These are phyloP conservation scores for Fistulinella prunicolor DNA, from an alignment of 768 basidiomycete species.

Conservation along the genomic window DNA sequence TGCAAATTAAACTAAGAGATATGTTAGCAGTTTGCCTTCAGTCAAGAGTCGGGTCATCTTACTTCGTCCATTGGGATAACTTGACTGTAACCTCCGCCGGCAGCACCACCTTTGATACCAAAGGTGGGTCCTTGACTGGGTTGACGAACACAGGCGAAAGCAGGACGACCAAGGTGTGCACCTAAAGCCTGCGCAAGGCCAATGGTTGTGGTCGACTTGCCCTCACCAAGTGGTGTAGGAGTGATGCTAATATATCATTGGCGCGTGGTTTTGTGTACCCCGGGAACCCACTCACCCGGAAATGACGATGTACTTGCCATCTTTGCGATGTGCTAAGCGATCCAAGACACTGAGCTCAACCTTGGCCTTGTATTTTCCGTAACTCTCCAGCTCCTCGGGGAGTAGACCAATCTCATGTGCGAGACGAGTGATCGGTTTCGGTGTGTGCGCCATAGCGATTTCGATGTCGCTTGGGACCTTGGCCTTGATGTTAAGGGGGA, in stretches of 20 bases:
- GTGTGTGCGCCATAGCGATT: slow-evolving; percentile 91
- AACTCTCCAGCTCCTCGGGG: slow-evolving; percentile 85
- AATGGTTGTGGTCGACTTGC: slow-evolving; percentile 97
- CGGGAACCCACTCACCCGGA: slow-evolving; percentile 59
- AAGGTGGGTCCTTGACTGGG: slow-evolving; percentile 99
- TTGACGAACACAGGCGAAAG: slow-evolving; percentile 96
- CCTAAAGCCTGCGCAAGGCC: slow-evolving; percentile 95
- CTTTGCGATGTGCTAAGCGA: slow-evolving; percentile 76
- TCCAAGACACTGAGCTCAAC: slow-evolving; percentile 88
- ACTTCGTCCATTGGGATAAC: slow-evolving; percentile 99
- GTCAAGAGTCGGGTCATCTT: slow-evolving; percentile 7
- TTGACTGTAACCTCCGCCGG: slow-evolving; percentile 97
- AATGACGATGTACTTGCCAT: slow-evolving; percentile 96
- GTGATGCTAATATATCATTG: slow-evolving; percentile 61
- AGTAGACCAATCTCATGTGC: slow-evolving; percentile 86
- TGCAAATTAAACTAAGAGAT: slow-evolving; percentile 83
- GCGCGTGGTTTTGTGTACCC: background rate
- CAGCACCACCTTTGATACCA: slow-evolving; percentile 98
- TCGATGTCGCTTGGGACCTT: slow-evolving; percentile 97
- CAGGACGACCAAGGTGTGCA: slow-evolving; percentile 87
- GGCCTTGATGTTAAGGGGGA: slow-evolving; percentile 73
- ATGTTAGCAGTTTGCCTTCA: slow-evolving; percentile 4
- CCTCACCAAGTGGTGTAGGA: slow-evolving; percentile 95
- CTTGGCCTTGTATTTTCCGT: slow-evolving; percentile 97
- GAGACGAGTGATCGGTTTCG: slow-evolving; percentile 82